Base-by-base conservation (phyloP, 768 basidiomycete genomes). In the Lactarius evosmus region DNA sequence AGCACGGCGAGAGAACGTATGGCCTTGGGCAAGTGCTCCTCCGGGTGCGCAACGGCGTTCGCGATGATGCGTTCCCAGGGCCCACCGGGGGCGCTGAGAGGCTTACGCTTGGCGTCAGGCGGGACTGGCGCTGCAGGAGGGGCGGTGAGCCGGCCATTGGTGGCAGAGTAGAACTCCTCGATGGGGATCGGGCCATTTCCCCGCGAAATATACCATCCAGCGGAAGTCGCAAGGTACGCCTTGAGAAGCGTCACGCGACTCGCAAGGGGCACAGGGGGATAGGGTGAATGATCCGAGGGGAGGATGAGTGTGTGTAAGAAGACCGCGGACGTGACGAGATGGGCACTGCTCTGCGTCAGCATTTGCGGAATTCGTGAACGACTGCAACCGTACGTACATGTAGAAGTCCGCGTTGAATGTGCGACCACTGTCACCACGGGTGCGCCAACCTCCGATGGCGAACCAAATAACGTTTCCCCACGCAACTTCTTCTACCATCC, bases 251-350 rank as follows among this genome's bases (percentile, higher is more conserved):
- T 72, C 4, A 75, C 76, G 61, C 83, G 80, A 0, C 82, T 83
- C 0, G 71, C 46, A 0, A 77, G 78, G 6, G 77, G 72, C 64
- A 71, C 70, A 9, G 62, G 56, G 8, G 70, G 67, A 41, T 63
- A 40, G 11, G 62, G 61, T 4, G 49, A 8, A 67, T 69, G 22
- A 58, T 68, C 57, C 66, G 70, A 67, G 58, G 67, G 56, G 83
- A 72, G 77, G 36, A 80, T 67, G 49, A 85, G 61, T 1, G 86
- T 81, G 0, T 83, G 77, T 30, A 88, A 70, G 76, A 89, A 87
- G 25, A 87, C 69, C 4, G 83, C 78, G 4, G 87, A 87, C 0
- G 88, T 91, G 41, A 89, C 80, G 1, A 86, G 74, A 66, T 85
- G 89, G 75, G 86, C 83, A 16, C 87, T 89, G 41, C 2, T 4